Base-by-base conservation (phyloP, 495 filamentous ascomycete species). In the Astrothelium subdiscretum region DNA sequence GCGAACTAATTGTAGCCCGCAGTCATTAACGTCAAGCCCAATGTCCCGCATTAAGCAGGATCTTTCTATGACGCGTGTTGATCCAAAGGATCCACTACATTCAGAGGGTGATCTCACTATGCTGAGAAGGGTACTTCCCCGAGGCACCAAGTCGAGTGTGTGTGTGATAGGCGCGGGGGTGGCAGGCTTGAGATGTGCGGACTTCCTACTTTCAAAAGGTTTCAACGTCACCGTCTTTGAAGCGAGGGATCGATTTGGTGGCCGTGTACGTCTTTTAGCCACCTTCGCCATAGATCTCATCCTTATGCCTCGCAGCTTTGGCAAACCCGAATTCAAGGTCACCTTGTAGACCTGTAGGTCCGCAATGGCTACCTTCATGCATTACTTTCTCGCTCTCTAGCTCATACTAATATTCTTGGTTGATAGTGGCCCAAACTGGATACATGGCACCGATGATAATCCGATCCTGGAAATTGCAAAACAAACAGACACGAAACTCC, bases 361-460 rank as follows among this genome's bases (percentile, higher is more conserved):
- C 62, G 54, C 64, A 26, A 29, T 29, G 20, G 24, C 48, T 24
- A 27, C 5, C 35, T 58, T 44, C 29, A 43, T 65, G 31, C 32
- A 63, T 43, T 59, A 26, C 31, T 12, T 38, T 31, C 6, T 11
- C 20, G 18, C 3, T 54, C 13, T 18, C 5, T 12, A 40, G 42
- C 1, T 29, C 62, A 18, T 60, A 24, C 66, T 67, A 63, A 68
- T 8, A 58, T 22, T 31, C 2, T 63, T 15, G 20, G 40, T 15
- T 20, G 22, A 54, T 42, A 87, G 90, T 24, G 92, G 92, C 5
- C 86, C 92, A 6, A 97, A 97, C 69, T 97, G 92, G 92, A 95
- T 96, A 29, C 92, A 97, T 72, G 94, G 94, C 38, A 87, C 88
- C 0, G 80, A 85, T 1, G 74, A 87, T 57, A 98, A 96, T 70